These are phyloP conservation scores for Acacia acuminata DNA, from an alignment of 306 rosid genomes.

Conservation along the genomic window DNA sequence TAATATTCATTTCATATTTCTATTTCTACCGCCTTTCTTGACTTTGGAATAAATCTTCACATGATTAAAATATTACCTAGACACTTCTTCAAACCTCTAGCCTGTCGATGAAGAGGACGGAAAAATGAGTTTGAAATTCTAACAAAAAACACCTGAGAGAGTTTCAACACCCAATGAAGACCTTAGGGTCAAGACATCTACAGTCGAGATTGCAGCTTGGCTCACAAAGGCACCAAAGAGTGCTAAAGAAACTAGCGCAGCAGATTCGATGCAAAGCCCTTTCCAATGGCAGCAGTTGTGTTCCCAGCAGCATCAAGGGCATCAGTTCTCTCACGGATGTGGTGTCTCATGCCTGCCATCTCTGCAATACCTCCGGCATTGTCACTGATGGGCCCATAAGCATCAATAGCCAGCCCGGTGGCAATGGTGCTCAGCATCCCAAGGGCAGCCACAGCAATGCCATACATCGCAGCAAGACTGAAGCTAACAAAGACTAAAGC, in stretches of 20 bases:
- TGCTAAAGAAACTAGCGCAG: constrained; percentile 77
- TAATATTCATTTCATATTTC: too few relatives aligned
- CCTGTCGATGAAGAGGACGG: too few relatives aligned
- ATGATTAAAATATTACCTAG: too few relatives aligned
- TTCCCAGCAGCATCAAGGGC: constrained; percentile 91
- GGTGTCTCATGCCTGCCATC: constrained; percentile 93
- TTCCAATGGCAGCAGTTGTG: constrained; percentile 88
- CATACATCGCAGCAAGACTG: constrained; percentile 83
- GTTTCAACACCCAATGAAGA: constrained; percentile 84
- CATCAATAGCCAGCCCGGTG: constrained; percentile 82
- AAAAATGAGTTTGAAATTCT: too few relatives aligned
- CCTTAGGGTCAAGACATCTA: constrained; percentile 84
- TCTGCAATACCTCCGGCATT: constrained; percentile 89
- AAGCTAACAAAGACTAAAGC: constrained; percentile 83
- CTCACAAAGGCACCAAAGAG: constrained; percentile 81
- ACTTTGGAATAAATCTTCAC: too few relatives aligned
- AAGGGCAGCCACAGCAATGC: constrained; percentile 76
- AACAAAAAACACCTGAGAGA: constrained; percentile 65
- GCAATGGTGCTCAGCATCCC: constrained; percentile 86
- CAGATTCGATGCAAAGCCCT: constrained; percentile 90
- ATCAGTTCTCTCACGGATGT: too few relatives aligned
- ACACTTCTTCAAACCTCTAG: too few relatives aligned
- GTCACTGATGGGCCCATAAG: constrained; percentile 84
- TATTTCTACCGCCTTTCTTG: too few relatives aligned
- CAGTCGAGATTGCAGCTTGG: constrained; percentile 65